Evolutionary conservation across 2,329 filamentous ascomycete species (phyloP), one percentile per base, ranked within the genome.

Genomic region (Periglandula ipomoeae): DNA sequence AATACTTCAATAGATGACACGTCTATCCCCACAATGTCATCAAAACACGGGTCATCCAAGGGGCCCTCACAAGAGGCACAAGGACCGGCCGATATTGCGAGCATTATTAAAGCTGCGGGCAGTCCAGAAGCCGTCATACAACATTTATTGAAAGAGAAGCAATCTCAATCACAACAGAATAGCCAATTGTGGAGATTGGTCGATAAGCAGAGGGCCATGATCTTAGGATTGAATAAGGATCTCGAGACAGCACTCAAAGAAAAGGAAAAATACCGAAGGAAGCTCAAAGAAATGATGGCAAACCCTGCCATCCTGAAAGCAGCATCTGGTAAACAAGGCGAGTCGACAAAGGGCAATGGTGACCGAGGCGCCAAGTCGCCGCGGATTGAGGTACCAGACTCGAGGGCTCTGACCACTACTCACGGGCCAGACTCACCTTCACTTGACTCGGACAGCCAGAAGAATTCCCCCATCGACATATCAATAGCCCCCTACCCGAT

Each of bases 201-300:
- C 44, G 91, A 97, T 65, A 97, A 98, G 70, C 93, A 98, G 66
- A 79, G 91, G 53, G 82, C 89, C 15, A 90, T 98, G 82, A 89
- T 98, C 48, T 68, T 95, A 19, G 91, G 90, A 7, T 74, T 98
- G 53, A 96, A 97, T 62, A 95, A 93, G 65, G 93, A 98, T 63
- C 72, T 98, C 11, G 91, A 97, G 66, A 81, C 87, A 46, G 83
- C 90, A 1, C 67, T 95, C 55, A 95, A 95, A 63, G 93, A 97
- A 57, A 96, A 96, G 67, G 91, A 97, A 56, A 85, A 85, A 58
- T 97, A 97, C 63, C 82, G 87, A 58, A 90, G 85, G 65, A 95
- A 93, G 66, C 65, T 95, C 39, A 95, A 95, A 66, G 90, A 97
- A 49, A 66, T 79, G 8, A 65, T 82, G 59, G 65, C 73, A 0